Evolutionary conservation across 164 flowering plant species (phyloP).

Genomic region (Vitis vinifera): ASM3070453v1 NC_081817.1:399501-400000

Average conservation of each 20-base stretch:
- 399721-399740: constrained; percentile 70
- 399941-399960: neutral
- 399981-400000: constrained; percentile 16
- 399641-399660: no score
- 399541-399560: neutral
- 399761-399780: constrained; percentile 99
- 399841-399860: no score
- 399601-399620: no score
- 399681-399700: neutral
- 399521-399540: constrained; percentile 3
- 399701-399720: constrained; percentile 16
- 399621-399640: no score
- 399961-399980: neutral
- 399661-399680: no score
- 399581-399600: no score
- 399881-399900: neutral
- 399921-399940: neutral
- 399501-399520: constrained; percentile 79
- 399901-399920: constrained; percentile 9
- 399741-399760: constrained; percentile 86
- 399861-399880: no score
- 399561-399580: no score
- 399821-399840: constrained; percentile 47
- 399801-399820: constrained; percentile 96
- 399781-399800: constrained; percentile 79